Percentiles rank a stretch among this genome's conserved stretches.
phyloP scores from a whole-genome alignment of 805 yeast species.

The Myxozyma neotropica region DNA sequence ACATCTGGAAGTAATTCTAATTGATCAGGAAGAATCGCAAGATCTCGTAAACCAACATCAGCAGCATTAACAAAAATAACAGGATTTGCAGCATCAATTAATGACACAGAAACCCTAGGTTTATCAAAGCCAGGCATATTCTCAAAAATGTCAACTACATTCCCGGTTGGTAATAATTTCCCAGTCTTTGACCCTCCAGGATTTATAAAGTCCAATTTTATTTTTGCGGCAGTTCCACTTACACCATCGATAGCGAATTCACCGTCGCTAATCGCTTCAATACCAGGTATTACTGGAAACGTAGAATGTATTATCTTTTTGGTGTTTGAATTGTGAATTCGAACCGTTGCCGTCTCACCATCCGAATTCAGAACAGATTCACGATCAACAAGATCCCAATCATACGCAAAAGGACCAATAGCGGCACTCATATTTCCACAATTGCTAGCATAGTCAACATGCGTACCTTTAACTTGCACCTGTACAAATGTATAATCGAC shows the following conservation, averaged over 20 bases:
- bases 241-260: slow-evolving; percentile 19
- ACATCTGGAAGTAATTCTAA: slow-evolving; percentile 3
- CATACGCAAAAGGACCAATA: slow-evolving; percentile 17
- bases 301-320: slow-evolving; percentile 11
- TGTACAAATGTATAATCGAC: slow-evolving; percentile 19
- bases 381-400: slow-evolving; percentile 4
- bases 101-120: not conserved
- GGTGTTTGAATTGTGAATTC: slow-evolving; percentile 16
- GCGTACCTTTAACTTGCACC: slow-evolving; percentile 6
- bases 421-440: slow-evolving; percentile 24
- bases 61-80: slow-evolving; percentile 6
- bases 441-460: slow-evolving; percentile 17
- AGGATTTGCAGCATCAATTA: slow-evolving; percentile 17
- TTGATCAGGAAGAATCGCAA: slow-evolving; percentile 7
- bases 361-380: slow-evolving; percentile 1
- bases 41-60: not conserved
- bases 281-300: slow-evolving; percentile 9
- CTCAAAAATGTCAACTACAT: slow-evolving; percentile 1
- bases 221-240: slow-evolving; percentile 13
- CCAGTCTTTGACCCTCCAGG: slow-evolving; percentile 20
- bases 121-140: slow-evolving; percentile 5
- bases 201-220: slow-evolving; percentile 11
- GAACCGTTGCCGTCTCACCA: slow-evolving; percentile 18
- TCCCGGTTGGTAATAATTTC: slow-evolving; percentile 8
- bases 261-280: slow-evolving; percentile 12